Conservation (phyloP, 225 moss, liverwort and hornwort species). For the Rhytidiadelphus loreus region DNA sequence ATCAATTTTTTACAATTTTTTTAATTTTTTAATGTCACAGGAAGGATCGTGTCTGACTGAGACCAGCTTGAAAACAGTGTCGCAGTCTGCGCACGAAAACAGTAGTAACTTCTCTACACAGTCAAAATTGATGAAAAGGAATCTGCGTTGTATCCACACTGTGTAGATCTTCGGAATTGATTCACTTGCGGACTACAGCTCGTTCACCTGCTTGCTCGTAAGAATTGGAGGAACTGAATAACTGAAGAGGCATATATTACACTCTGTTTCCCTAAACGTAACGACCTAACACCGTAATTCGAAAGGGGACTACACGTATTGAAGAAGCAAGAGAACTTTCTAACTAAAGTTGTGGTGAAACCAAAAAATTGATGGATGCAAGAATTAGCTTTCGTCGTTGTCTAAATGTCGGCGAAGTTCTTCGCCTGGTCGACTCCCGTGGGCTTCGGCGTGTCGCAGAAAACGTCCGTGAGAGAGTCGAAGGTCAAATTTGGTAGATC, state of each 20-base stretch:
- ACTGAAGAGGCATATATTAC: conserved; percentile 1
- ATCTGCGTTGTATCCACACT: neutral
- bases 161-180: neutral
- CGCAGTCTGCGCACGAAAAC: neutral
- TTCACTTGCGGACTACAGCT: neutral
- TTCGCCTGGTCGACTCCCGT: neutral
- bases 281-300: neutral
- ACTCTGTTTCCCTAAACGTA: neutral
- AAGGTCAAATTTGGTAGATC: conserved; percentile 24
- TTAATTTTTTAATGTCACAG: neutral
- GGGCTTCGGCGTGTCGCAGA: conserved; percentile 27
- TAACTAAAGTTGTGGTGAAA: neutral
- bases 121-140: neutral
- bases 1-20: neutral
- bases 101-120: neutral
- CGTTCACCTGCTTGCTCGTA: neutral
- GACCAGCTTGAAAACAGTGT: neutral
- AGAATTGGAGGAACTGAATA: conserved; percentile 1
- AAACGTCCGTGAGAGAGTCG: conserved; percentile 25
- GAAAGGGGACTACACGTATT: neutral
- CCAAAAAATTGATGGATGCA: neutral
- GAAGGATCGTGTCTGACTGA: neutral
- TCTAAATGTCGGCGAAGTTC: conserved; percentile 6
- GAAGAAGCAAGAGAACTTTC: neutral
- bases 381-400: neutral